Evolutionary conservation across 2,329 filamentous ascomycete species (phyloP).

Genomic region (Sphaerulina vaccinii): DNA sequence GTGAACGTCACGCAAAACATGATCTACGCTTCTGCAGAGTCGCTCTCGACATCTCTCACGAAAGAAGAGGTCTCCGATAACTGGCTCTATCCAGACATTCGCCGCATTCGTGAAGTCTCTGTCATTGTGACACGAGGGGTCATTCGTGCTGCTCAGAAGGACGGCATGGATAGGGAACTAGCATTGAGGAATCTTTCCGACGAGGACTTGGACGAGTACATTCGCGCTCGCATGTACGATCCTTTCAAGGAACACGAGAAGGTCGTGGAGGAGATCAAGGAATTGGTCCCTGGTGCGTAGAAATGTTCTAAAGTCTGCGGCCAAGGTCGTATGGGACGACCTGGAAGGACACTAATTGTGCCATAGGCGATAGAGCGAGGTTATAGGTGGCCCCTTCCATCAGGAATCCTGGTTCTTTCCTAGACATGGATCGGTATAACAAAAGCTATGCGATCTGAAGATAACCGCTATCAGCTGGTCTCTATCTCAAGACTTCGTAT

Average conservation of each 20-base stretch:
- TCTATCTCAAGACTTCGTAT: too few species aligned
- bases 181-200: conserved; percentile 67
- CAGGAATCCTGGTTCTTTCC: too few species aligned
- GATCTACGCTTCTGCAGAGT: conserved; percentile 90
- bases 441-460: too few species aligned
- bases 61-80: conserved; percentile 77
- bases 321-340: conserved; percentile 4
- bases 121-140: conserved; percentile 84
- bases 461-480: too few species aligned
- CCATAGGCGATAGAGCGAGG: conserved; percentile 4
- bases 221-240: conserved; percentile 52
- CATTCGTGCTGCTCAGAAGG: conserved; percentile 84
- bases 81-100: conserved; percentile 83
- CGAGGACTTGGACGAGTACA: conserved; percentile 68
- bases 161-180: conserved; percentile 58
- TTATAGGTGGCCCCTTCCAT: conserved; percentile 2
- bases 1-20: conserved; percentile 87
- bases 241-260: conserved; percentile 48
- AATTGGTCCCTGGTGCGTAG: conserved; percentile 16
- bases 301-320: conserved; percentile 9
- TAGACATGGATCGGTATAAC: too few species aligned
- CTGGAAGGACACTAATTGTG: conserved; percentile 4
- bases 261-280: conserved; percentile 35
- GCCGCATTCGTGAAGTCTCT: conserved; percentile 87
- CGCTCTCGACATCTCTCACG: conserved; percentile 74